Evolutionary conservation across 176 grass and related monocot genomes (phyloP).

Genomic region (Triticum urartu): DNA sequence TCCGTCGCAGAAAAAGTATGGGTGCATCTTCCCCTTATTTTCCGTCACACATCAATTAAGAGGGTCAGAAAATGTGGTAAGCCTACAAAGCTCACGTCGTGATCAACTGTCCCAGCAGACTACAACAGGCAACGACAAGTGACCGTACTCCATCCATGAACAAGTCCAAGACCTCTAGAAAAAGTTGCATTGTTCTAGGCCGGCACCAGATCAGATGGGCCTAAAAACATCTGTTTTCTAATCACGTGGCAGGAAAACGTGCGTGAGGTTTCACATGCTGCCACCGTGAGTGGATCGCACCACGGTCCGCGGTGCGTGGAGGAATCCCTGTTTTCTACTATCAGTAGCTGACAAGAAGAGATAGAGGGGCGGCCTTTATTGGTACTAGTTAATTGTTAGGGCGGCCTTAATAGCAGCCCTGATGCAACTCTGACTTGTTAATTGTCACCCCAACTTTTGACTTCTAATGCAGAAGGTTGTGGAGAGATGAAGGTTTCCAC

Average conservation of each 20-base stretch:
- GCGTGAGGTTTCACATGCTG: neutral
- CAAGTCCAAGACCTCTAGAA: neutral
- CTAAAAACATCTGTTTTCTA: neutral
- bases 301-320: neutral
- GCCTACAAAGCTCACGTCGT: neutral
- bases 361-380: neutral
- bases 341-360: neutral
- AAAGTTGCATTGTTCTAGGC: neutral
- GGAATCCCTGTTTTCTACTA: neutral
- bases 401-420: neutral
- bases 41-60: neutral
- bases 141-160: neutral
- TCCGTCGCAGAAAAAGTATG: neutral
- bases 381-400: neutral
- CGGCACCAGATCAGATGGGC: neutral
- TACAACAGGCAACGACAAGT: neutral
- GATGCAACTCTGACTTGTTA: neutral
- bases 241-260: neutral
- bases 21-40: neutral
- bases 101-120: no score
- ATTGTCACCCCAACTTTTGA: neutral
- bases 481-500: neutral
- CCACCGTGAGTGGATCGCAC: neutral
- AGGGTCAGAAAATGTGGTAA: neutral
- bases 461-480: neutral